These are phyloP conservation scores for Isatis tinctoria DNA, from an alignment of 345 rosid species.

Conservation along the genomic window DNA sequence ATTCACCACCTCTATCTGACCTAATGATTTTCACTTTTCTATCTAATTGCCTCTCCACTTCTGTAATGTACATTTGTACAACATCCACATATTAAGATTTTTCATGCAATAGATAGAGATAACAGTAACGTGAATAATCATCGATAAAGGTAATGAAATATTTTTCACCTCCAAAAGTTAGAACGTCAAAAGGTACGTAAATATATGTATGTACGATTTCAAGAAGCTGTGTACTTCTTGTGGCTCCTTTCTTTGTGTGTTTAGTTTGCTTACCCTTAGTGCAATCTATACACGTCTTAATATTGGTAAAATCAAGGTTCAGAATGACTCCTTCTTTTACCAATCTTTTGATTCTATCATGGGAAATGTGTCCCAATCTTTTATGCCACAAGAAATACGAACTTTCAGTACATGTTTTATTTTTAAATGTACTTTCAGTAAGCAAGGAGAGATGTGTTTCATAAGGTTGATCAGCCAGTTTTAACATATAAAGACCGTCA, in stretches of 20 bases:
- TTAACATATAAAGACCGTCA: neutral
- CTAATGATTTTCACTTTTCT: slow-evolving; percentile 6
- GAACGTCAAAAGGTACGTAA: slow-evolving; percentile 6
- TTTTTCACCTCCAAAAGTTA: neutral
- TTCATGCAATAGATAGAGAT: slow-evolving; percentile 2
- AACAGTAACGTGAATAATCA: slow-evolving; percentile 4
- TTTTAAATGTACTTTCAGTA: too few relatives aligned
- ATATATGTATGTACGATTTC: neutral
- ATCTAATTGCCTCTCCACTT: neutral
- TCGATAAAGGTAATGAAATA: neutral
- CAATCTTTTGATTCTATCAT: neutral
- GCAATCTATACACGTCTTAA: neutral
- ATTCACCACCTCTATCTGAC: neutral
- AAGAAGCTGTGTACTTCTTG: neutral
- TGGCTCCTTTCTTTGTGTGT: neutral
- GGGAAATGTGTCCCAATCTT: neutral
- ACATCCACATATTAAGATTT: neutral
- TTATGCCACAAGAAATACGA: neutral
- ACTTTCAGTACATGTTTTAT: neutral
- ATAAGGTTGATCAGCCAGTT: neutral
- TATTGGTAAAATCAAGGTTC: neutral
- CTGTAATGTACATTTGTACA: neutral
- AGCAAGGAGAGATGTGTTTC: neutral
- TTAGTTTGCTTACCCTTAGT: slow-evolving; percentile 8
- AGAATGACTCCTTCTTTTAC: neutral